These are phyloP conservation scores for Decorospora gaudefroyi DNA, from an alignment of 2,329 filamentous ascomycete genomes.

Conservation along the genomic window DNA sequence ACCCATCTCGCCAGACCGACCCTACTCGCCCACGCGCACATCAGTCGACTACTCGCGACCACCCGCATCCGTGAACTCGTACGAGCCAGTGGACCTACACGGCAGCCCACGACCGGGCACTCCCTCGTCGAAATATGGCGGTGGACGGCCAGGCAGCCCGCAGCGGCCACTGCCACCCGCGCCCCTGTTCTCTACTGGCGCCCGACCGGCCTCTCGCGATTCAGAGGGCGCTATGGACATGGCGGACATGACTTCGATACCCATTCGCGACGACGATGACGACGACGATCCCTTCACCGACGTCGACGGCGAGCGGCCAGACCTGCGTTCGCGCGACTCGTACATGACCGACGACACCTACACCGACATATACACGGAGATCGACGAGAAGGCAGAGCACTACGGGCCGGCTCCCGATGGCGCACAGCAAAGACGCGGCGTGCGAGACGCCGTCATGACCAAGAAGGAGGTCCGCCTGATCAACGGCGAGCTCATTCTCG, in stretches of 20 bases:
- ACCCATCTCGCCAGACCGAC: slow-evolving; percentile 57
- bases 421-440: slow-evolving; percentile 84
- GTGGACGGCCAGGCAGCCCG: slow-evolving; percentile 83
- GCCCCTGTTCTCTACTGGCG: slow-evolving; percentile 72
- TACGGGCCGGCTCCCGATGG: slow-evolving; percentile 88
- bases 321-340: slow-evolving; percentile 65
- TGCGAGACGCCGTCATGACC: slow-evolving; percentile 82
- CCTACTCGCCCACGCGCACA: slow-evolving; percentile 60
- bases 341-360: slow-evolving; percentile 66
- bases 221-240: slow-evolving; percentile 59
- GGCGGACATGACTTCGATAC: slow-evolving; percentile 74
- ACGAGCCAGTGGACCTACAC: slow-evolving; percentile 86
- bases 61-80: slow-evolving; percentile 70
- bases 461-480: slow-evolving; percentile 95
- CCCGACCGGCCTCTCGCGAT: slow-evolving; percentile 51
- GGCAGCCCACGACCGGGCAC: slow-evolving; percentile 86
- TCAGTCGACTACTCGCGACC: slow-evolving; percentile 70
- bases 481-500: slow-evolving; percentile 95
- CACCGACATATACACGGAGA: slow-evolving; percentile 55
- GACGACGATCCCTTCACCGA: slow-evolving; percentile 73
- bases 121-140: too few relatives aligned
- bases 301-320: slow-evolving; percentile 60
- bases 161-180: slow-evolving; percentile 85
- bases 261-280: slow-evolving; percentile 60
- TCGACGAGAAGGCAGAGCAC: slow-evolving; percentile 67